A percentile compares a stretch with the other conserved stretches of the same genome.
These are phyloP conservation scores for Aspergillus egyptiacus DNA, from an alignment of 495 filamentous ascomycete species.

Conservation along the genomic window DNA sequence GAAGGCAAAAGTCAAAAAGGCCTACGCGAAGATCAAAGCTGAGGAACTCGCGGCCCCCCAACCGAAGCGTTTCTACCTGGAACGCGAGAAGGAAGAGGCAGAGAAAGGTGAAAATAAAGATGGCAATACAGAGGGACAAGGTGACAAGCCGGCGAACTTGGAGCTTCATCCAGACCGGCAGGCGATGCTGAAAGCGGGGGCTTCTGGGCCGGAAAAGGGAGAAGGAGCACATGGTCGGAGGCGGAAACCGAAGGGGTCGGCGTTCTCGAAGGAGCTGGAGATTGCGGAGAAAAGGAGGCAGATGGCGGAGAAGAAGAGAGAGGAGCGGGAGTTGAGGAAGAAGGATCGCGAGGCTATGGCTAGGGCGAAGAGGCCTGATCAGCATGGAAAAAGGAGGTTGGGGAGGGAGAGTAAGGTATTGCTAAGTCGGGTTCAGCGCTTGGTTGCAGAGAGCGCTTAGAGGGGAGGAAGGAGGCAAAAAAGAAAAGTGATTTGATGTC, in stretches of 20 bases:
- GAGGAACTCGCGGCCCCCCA: constrained; percentile 38
- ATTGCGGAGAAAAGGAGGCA: constrained; percentile 59
- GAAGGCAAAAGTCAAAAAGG: constrained; percentile 90
- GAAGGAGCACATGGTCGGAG: constrained; percentile 30
- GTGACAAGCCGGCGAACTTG: constrained; percentile 32
- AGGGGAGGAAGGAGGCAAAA: constrained; percentile 1
- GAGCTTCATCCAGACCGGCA: constrained; percentile 69
- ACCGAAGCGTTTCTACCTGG: constrained; percentile 28
- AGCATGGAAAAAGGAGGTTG: constrained; percentile 74
- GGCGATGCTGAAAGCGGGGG: constrained; percentile 53
- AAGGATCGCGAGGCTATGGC: constrained; percentile 62
- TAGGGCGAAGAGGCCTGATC: constrained; percentile 68
- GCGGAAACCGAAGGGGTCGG: constrained; percentile 52
- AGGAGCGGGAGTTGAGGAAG: constrained; percentile 54
- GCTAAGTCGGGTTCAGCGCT: constrained; percentile 70
- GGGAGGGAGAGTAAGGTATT: constrained; percentile 81
- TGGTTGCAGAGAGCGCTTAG: constrained; percentile 44
- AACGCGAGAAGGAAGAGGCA: constrained; percentile 8
- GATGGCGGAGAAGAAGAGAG: constrained; percentile 55
- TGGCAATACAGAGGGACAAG: constrained; percentile 13
- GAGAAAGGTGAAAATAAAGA: constrained; percentile 8
- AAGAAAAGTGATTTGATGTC: constrained; percentile 10
- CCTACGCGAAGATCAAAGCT: constrained; percentile 82
- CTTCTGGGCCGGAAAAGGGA: constrained; percentile 13
- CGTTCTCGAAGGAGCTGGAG: constrained; percentile 72